Conservation (phyloP, 2,329 filamentous ascomycete species). For the Torrubiellomyces zombiae region DNA sequence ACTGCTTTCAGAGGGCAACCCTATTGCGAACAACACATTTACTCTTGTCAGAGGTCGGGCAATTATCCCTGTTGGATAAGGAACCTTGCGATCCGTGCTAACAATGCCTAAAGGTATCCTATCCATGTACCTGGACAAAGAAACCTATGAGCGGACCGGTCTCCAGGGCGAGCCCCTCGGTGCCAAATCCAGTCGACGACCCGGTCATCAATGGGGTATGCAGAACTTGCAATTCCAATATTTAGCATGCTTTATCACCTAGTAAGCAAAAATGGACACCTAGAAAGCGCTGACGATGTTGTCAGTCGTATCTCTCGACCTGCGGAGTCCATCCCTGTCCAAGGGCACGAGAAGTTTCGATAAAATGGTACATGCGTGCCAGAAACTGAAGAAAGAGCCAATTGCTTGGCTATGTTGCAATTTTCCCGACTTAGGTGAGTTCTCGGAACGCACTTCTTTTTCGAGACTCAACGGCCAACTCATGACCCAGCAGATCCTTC, state of each 20-base stretch:
- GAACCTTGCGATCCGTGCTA: not conserved
- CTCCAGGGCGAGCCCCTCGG: conserved; percentile 55
- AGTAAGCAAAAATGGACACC: too few species aligned
- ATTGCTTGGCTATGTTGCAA: conserved; percentile 68
- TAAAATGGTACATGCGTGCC: conserved; percentile 59
- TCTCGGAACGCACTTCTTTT: too few species aligned
- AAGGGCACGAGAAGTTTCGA: conserved; percentile 74
- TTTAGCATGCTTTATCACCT: too few species aligned
- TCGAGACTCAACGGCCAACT: too few species aligned
- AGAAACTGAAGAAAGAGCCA: conserved; percentile 53
- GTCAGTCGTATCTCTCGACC: conserved; percentile 67
- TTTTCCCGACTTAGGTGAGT: conserved; percentile 19
- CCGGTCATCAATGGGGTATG: conserved; percentile 60
- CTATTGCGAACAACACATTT: conserved; percentile 56
- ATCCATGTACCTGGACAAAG: conserved; percentile 61
- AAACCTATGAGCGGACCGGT: conserved; percentile 69
- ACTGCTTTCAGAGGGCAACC: conserved; percentile 68
- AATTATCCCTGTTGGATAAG: not conserved
- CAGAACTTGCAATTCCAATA: too few species aligned
- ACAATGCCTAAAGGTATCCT: conserved; percentile 38
- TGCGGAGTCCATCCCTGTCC: conserved; percentile 59
- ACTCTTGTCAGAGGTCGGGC: conserved; percentile 48
- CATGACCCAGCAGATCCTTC: not conserved
- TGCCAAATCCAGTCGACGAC: conserved; percentile 36
- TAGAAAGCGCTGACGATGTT: too few species aligned